A percentile compares a stretch with the other conserved stretches of the same genome.
phyloP scores from a whole-genome alignment of 2,329 filamentous ascomycete genomes.

The Cercospora beticola region DNA sequence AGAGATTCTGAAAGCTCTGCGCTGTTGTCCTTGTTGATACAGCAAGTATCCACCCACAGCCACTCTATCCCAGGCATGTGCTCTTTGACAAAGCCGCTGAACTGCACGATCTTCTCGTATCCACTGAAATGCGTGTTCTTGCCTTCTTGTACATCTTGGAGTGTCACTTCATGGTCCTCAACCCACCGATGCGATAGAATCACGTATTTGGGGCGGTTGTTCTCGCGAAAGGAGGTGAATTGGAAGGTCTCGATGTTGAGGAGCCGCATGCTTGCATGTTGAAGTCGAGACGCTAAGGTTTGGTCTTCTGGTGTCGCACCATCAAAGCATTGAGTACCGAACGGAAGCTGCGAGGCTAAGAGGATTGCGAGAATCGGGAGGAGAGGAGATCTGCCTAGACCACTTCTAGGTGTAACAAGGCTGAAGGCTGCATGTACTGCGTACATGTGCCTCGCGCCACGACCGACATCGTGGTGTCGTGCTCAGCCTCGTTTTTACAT shows the following conservation, averaged over 20 bases:
- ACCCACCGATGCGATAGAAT: conserved; percentile 17
- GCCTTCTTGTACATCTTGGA: not conserved
- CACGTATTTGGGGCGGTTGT: conserved; percentile 9
- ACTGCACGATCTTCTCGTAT: conserved; percentile 17
- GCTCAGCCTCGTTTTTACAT: no score
- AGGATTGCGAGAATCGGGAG: not conserved
- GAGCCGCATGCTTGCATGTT: not conserved
- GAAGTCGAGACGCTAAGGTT: not conserved
- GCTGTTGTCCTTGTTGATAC: not conserved
- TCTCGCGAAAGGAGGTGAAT: conserved; percentile 3
- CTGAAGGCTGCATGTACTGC: not conserved
- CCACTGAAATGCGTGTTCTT: not conserved
- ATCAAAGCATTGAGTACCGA: not conserved
- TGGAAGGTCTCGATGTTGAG: conserved; percentile 5
- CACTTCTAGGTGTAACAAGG: not conserved
- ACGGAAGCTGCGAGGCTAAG: not conserved
- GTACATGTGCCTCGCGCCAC: not conserved
- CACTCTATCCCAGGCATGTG: not conserved
- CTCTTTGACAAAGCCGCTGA: not conserved
- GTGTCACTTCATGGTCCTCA: conserved; percentile 7
- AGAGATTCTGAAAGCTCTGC: conserved; percentile 23
- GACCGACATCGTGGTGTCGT: no score
- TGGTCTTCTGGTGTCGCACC: not conserved
- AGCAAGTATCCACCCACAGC: conserved; percentile 18
- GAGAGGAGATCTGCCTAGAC: not conserved